Percentiles rank a stretch among this genome's conserved stretches.
These are phyloP conservation scores for Leishmania tarentolae DNA, from an alignment of 208 protist genomes.

Conservation along the genomic window DNA sequence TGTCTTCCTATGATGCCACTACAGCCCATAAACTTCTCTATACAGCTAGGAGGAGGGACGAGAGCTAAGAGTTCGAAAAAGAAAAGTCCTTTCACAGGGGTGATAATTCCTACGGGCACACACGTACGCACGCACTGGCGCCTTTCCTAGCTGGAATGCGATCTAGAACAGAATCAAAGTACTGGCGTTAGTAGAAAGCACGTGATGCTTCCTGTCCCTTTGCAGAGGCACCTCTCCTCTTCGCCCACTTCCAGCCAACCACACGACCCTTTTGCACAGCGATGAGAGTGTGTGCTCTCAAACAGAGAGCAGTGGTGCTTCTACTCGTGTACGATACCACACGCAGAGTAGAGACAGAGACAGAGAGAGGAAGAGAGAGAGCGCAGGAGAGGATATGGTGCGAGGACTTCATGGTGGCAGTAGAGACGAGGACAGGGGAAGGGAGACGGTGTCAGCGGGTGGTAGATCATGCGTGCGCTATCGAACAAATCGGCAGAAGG, in stretches of 20 bases:
- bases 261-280: background rate
- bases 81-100: background rate
- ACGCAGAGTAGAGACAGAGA: conserved; percentile 9
- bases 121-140: too few relatives aligned
- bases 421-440: background rate
- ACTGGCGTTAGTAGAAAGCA: background rate
- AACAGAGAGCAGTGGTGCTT: background rate
- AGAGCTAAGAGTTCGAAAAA: background rate
- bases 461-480: background rate
- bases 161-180: background rate
- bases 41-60: background rate
- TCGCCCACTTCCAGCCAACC: background rate
- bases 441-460: background rate
- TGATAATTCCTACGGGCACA: background rate
- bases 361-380: conserved; percentile 3
- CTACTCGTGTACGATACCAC: background rate
- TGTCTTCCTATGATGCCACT: background rate
- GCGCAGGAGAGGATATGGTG: background rate
- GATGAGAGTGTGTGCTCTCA: background rate
- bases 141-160: background rate
- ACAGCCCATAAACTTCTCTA: background rate
- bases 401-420: background rate
- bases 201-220: background rate
- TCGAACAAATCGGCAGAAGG: background rate
- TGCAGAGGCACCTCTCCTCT: background rate